These are phyloP conservation scores for Fusarium buharicum DNA, from an alignment of 2,329 filamentous ascomycete species.

Conservation along the genomic window DNA sequence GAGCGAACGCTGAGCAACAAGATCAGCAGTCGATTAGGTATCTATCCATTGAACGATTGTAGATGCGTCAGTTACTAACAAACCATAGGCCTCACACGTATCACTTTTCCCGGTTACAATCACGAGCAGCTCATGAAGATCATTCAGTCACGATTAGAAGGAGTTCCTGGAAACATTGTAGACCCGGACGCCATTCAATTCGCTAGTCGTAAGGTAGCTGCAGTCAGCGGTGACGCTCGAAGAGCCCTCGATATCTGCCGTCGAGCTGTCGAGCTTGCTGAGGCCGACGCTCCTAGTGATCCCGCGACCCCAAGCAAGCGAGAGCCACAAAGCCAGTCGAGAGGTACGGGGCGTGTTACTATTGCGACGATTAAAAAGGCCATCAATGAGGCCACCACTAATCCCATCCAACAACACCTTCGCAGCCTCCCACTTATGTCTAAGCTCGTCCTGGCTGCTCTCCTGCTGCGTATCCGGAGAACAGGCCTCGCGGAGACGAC, in stretches of 20 bases:
- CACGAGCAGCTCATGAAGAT: slow-evolving; percentile 98
- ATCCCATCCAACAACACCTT: slow-evolving; percentile 89
- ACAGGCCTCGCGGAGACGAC: slow-evolving; percentile 89
- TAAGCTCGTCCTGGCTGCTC: slow-evolving; percentile 85
- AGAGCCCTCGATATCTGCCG: slow-evolving; percentile 95
- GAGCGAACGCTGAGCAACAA: slow-evolving; percentile 98
- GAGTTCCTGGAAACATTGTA: slow-evolving; percentile 88
- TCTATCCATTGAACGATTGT: slow-evolving; percentile 34
- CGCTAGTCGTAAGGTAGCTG: slow-evolving; percentile 94
- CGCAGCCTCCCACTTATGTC: slow-evolving; percentile 81
- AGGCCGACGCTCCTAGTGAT: slow-evolving; percentile 69
- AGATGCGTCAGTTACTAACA: neutral
- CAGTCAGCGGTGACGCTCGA: slow-evolving; percentile 92
- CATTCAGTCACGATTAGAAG: slow-evolving; percentile 91
- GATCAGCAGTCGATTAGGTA: slow-evolving; percentile 86
- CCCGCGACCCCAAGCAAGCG: slow-evolving; percentile 71
- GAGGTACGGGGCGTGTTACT: slow-evolving; percentile 72
- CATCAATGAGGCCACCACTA: slow-evolving; percentile 94
- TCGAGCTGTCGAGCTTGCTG: slow-evolving; percentile 92
- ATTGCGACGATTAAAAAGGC: slow-evolving; percentile 94
- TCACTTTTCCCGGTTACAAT: slow-evolving; percentile 97
- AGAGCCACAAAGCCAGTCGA: slow-evolving; percentile 43
- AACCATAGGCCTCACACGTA: slow-evolving; percentile 77
- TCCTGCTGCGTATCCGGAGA: slow-evolving; percentile 80
- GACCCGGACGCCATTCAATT: slow-evolving; percentile 96